phyloP scores from a whole-genome alignment of 495 filamentous ascomycete species.

The Aspergillus campestris region DNA sequence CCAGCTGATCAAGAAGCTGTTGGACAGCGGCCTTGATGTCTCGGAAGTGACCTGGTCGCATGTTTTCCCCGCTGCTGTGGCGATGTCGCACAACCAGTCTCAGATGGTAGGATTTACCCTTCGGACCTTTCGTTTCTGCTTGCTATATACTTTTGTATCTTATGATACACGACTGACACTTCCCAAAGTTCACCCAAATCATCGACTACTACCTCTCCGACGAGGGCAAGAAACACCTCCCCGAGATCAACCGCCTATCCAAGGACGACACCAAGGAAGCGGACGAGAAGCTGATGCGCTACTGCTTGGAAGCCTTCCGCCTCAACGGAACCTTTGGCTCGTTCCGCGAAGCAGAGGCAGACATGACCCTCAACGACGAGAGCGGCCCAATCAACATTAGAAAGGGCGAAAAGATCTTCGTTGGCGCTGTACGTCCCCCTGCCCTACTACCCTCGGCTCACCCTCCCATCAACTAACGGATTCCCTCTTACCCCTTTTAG shows the following conservation, averaged over 20 bases:
- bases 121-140: background rate
- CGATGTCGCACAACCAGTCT: slow-evolving; percentile 60
- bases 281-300: slow-evolving; percentile 42
- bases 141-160: background rate
- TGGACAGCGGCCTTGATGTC: slow-evolving; percentile 54
- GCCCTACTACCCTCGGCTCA: background rate
- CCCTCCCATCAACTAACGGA: slow-evolving; percentile 1
- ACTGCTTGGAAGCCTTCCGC: slow-evolving; percentile 48
- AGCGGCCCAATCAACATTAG: slow-evolving; percentile 43
- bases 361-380: slow-evolving; percentile 42
- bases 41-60: slow-evolving; percentile 69
- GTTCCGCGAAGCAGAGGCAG: slow-evolving; percentile 39
- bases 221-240: slow-evolving; percentile 45
- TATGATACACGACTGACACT: background rate
- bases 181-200: slow-evolving; percentile 54
- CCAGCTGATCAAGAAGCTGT: slow-evolving; percentile 58
- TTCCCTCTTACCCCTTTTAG: slow-evolving; percentile 4
- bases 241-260: slow-evolving; percentile 50
- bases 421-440: slow-evolving; percentile 32
- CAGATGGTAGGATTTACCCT: slow-evolving; percentile 38
- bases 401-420: slow-evolving; percentile 46
- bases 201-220: slow-evolving; percentile 68
- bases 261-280: slow-evolving; percentile 37
- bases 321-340: slow-evolving; percentile 53
- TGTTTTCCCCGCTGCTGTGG: slow-evolving; percentile 53